These are phyloP conservation scores for Tulasnella sp. DNA, from an alignment of 768 basidiomycete genomes.

Conservation along the genomic window DNA sequence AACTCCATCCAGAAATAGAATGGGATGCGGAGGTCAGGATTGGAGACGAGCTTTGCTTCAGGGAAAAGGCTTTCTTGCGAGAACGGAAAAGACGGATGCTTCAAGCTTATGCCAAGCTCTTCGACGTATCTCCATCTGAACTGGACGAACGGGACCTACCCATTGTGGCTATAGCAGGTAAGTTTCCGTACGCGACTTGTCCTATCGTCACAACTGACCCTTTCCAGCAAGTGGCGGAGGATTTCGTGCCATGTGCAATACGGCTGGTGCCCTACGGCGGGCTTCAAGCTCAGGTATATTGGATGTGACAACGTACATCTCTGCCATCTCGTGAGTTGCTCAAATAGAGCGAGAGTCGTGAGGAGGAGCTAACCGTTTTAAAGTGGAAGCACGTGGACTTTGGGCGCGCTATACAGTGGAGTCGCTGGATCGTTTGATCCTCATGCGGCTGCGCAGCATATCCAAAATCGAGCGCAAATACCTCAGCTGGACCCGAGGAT, in stretches of 20 bases:
- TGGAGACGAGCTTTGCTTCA: constrained; percentile 27
- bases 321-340: constrained; percentile 26
- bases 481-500: constrained; percentile 28
- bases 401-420: constrained; percentile 28
- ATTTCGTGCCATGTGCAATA: constrained; percentile 31
- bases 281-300: constrained; percentile 27
- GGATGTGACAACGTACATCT: constrained; percentile 28
- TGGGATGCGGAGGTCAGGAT: constrained; percentile 31
- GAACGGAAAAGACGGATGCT: constrained; percentile 27
- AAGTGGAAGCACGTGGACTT: constrained; percentile 28
- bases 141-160: constrained; percentile 31
- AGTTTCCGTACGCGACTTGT: background rate
- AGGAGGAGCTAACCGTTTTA: background rate
- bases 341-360: background rate
- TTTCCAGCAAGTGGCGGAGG: constrained; percentile 20
- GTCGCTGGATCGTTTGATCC: constrained; percentile 26
- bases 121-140: constrained; percentile 27
- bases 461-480: constrained; percentile 26
- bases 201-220: background rate
- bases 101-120: constrained; percentile 26
- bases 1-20: constrained; percentile 28
- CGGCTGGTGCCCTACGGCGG: constrained; percentile 26
- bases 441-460: constrained; percentile 24
- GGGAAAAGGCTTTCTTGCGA: constrained; percentile 28
- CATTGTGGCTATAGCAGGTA: constrained; percentile 29